phyloP scores from a whole-genome alignment of 345 rosid genomes.

The Populus euphratica region DNA sequence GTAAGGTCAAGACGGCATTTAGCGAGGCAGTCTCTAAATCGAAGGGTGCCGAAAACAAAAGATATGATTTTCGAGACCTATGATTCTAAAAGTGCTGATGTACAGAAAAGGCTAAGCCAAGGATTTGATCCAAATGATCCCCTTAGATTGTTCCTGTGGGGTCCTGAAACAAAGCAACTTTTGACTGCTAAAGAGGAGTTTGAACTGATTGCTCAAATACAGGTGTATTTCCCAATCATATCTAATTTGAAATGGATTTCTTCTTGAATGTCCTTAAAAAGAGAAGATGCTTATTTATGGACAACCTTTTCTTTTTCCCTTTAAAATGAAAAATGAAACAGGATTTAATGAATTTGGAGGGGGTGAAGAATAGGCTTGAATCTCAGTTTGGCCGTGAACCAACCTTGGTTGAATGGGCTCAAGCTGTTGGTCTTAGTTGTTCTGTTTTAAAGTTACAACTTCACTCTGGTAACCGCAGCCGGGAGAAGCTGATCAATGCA shows the following conservation, averaged over 20 bases:
- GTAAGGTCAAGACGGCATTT: slow-evolving; percentile 59
- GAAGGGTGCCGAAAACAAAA: slow-evolving; percentile 42
- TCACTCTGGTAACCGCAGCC: slow-evolving; percentile 54
- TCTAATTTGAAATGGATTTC: neutral
- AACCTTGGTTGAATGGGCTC: slow-evolving; percentile 74
- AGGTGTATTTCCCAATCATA: slow-evolving; percentile 40
- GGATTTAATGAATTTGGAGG: slow-evolving; percentile 59
- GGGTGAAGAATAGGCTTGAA: slow-evolving; percentile 57
- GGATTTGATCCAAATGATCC: slow-evolving; percentile 57
- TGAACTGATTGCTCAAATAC: slow-evolving; percentile 60
- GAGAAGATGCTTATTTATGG: slow-evolving; percentile 1
- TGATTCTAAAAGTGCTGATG: slow-evolving; percentile 32
- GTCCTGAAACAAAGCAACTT: slow-evolving; percentile 75
- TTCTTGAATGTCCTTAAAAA: neutral
- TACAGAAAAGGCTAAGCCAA: slow-evolving; percentile 41
- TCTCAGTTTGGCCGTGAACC: slow-evolving; percentile 75
- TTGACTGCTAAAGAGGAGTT: slow-evolving; percentile 71
- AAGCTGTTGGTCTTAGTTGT: slow-evolving; percentile 58
- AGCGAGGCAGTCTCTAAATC: slow-evolving; percentile 58
- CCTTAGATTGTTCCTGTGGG: slow-evolving; percentile 70
- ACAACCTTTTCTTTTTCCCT: neutral
- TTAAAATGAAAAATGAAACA: slow-evolving; percentile 32
- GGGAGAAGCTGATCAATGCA: slow-evolving; percentile 65
- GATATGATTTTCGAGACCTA: slow-evolving; percentile 32
- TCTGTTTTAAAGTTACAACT: slow-evolving; percentile 56